Percentiles rank a stretch among this genome's conserved stretches.
Evolutionary conservation across 2,329 filamentous ascomycete genomes (phyloP).

Genomic region (Emmonsiellopsis sp.): DNA sequence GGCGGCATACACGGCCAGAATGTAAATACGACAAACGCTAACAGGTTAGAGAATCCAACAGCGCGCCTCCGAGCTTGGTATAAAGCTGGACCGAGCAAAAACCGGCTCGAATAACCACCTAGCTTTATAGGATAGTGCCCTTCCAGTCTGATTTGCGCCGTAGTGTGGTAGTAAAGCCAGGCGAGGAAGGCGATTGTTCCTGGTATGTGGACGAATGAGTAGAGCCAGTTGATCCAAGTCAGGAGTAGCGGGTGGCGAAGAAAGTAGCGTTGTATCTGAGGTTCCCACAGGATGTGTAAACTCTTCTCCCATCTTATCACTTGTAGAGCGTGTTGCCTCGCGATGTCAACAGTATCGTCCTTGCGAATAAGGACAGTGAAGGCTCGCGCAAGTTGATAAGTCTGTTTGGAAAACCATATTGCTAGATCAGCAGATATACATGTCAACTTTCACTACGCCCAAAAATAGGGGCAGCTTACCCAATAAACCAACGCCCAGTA

Average conservation of each 20-base stretch:
- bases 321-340: conserved; percentile 58
- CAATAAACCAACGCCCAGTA: conserved; percentile 71
- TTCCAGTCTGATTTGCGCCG: conserved; percentile 45
- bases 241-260: conserved; percentile 47
- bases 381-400: conserved; percentile 65
- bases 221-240: conserved; percentile 61
- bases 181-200: conserved; percentile 62
- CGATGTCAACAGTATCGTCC: conserved; percentile 58
- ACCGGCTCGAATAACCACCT: conserved; percentile 20
- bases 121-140: conserved; percentile 20
- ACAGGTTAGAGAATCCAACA: conserved; percentile 49
- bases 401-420: conserved; percentile 32
- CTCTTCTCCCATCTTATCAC: conserved; percentile 57
- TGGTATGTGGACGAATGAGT: conserved; percentile 71
- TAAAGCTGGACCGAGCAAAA: conserved; percentile 40
- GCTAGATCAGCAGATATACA: not conserved
- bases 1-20: conserved; percentile 54
- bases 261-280: conserved; percentile 51
- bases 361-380: conserved; percentile 61
- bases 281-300: conserved; percentile 57
- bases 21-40: conserved; percentile 51
- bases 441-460: no score
- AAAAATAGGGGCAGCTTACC: conserved; percentile 41
- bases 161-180: conserved; percentile 61
- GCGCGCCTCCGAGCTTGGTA: conserved; percentile 48